Percentiles rank a stretch among this genome's conserved stretches.
Conservation (phyloP, 176 grass and related monocot genomes). For the Aegilops tauschii region DNA sequence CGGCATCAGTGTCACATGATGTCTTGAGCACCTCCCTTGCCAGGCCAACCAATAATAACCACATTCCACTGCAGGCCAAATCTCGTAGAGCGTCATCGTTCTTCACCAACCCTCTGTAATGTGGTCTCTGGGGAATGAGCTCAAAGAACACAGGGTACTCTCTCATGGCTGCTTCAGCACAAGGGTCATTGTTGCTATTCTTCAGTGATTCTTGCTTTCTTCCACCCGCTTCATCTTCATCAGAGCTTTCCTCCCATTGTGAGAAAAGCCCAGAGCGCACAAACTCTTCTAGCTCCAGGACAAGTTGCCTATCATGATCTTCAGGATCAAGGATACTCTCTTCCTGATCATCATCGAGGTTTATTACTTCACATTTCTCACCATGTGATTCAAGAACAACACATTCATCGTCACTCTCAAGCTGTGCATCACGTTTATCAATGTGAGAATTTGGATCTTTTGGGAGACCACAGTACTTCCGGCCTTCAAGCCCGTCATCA, state of each 20-base stretch:
- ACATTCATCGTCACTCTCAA: conserved; percentile 37
- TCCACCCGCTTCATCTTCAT: conserved; percentile 37
- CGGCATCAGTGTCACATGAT: conserved; percentile 45
- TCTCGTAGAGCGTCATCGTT: conserved; percentile 28
- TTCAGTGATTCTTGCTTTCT: conserved; percentile 3
- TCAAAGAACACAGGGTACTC: conserved; percentile 57
- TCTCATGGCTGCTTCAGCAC: conserved; percentile 41
- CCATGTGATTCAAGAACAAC: conserved; percentile 17
- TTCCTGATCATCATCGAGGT: conserved; percentile 35
- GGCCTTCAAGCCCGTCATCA: background rate
- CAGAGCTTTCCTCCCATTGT: conserved; percentile 48
- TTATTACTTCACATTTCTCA: conserved; percentile 39
- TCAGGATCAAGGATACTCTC: conserved; percentile 18
- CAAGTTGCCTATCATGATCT: conserved; percentile 27
- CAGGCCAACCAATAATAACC: conserved; percentile 51
- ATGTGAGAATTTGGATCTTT: background rate
- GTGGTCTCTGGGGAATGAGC: conserved; percentile 63
- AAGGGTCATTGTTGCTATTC: conserved; percentile 35
- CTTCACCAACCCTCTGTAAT: conserved; percentile 50
- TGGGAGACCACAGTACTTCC: background rate
- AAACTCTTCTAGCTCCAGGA: conserved; percentile 62
- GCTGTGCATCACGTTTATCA: conserved; percentile 4
- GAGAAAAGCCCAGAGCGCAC: conserved; percentile 43
- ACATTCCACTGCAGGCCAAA: conserved; percentile 45
- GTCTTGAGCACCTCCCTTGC: conserved; percentile 46